These are phyloP conservation scores for Cytospora paraplurivora DNA, from an alignment of 2,329 filamentous ascomycete species.

Conservation along the genomic window DNA sequence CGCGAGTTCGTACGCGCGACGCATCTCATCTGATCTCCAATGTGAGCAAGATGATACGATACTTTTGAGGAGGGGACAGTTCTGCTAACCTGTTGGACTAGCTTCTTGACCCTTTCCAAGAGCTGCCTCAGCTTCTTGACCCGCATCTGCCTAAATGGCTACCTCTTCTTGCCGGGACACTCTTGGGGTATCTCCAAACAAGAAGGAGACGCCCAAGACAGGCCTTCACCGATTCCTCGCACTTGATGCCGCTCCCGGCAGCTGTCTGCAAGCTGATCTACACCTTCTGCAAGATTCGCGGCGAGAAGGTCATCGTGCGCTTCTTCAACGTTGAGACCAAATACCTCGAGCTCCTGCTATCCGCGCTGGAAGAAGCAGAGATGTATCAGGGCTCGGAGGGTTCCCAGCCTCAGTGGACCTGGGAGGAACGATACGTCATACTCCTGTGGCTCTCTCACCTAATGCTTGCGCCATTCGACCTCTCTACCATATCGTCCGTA, in stretches of 20 bases:
- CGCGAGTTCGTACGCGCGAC: slow-evolving; percentile 53
- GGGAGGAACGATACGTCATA: slow-evolving; percentile 88
- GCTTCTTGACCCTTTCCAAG: slow-evolving; percentile 86
- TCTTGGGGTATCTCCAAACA: slow-evolving; percentile 65
- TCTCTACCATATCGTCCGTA: slow-evolving; percentile 77
- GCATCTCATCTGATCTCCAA: slow-evolving; percentile 49
- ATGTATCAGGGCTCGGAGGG: slow-evolving; percentile 24
- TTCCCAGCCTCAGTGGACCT: slow-evolving; percentile 54
- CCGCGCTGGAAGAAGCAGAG: slow-evolving; percentile 68
- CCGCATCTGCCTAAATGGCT: slow-evolving; percentile 76
- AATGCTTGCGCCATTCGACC: slow-evolving; percentile 84
- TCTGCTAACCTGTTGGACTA: slow-evolving; percentile 27
- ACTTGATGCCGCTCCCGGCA: slow-evolving; percentile 60
- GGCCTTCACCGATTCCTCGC: slow-evolving; percentile 36
- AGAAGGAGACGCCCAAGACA: slow-evolving; percentile 43
- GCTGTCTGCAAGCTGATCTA: slow-evolving; percentile 83
- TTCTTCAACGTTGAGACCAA: slow-evolving; percentile 90
- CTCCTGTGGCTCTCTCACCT: slow-evolving; percentile 86
- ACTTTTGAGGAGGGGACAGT: slow-evolving; percentile 14
- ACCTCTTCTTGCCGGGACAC: slow-evolving; percentile 73
- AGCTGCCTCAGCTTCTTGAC: slow-evolving; percentile 91
- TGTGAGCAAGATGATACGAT: slow-evolving; percentile 38
- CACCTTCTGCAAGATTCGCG: slow-evolving; percentile 89
- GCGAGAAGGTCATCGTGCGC: slow-evolving; percentile 86
- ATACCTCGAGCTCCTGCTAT: slow-evolving; percentile 78